Conservation (phyloP, 345 rosid genomes). For the Brassica incana region DNA sequence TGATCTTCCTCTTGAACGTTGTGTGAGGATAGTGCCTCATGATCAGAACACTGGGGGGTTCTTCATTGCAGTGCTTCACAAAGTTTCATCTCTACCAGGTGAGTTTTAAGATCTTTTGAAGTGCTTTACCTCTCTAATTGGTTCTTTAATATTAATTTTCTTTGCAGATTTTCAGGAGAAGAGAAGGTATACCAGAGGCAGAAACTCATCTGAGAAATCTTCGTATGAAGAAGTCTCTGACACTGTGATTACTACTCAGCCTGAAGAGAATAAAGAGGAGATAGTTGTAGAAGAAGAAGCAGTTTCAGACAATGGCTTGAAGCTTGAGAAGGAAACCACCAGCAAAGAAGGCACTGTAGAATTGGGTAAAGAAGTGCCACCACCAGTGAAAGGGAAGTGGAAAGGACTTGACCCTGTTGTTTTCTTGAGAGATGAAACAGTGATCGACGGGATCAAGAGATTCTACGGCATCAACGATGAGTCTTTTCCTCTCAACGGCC, state of each 20-base stretch:
- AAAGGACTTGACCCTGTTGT: conserved; percentile 41
- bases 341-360: conserved; percentile 9
- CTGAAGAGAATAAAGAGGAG: conserved; percentile 42
- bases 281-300: conserved; percentile 41
- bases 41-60: conserved; percentile 97
- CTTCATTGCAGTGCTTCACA: conserved; percentile 82
- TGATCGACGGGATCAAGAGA: conserved; percentile 30
- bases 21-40: conserved; percentile 93
- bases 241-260: conserved; percentile 39
- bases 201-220: conserved; percentile 37
- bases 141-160: background rate
- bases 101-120: background rate
- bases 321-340: conserved; percentile 13
- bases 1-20: conserved; percentile 73
- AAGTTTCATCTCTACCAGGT: conserved; percentile 79
- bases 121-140: background rate
- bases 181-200: conserved; percentile 33
- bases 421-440: conserved; percentile 38
- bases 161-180: conserved; percentile 52
- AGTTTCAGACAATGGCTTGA: conserved; percentile 40
- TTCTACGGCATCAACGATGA: conserved; percentile 69
- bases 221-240: conserved; percentile 35
- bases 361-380: conserved; percentile 23
- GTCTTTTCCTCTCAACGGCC: conserved; percentile 67
- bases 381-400: conserved; percentile 33